Evolutionary conservation across 768 basidiomycete genomes (phyloP), one percentile per base, ranked within the genome.

Genomic region (Boletus barrowsii): DNA sequence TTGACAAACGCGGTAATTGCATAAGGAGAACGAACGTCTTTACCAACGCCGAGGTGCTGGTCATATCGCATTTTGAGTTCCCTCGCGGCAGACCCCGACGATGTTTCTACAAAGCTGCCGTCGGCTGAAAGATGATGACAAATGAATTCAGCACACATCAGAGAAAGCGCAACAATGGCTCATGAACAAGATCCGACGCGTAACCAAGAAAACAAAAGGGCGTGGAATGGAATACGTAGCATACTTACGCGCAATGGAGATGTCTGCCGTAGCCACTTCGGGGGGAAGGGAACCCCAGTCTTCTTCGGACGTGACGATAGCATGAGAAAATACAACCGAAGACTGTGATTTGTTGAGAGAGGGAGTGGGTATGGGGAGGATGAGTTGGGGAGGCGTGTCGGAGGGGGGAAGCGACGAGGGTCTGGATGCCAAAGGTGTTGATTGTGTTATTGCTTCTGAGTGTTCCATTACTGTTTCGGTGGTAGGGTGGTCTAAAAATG

Each of bases 1-100:
- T 89, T 91, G 45, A 87, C 79, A 62, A 88, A 84, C 9, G 85
- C 84, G n/a, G 89, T 91, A 62, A 90, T 88, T 37, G 83, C 83
- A 65, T 86, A 93, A 3, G 90, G 90, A 13, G 89, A 91, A 30
- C 86, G 82, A 11, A 84, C 76, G 55, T 82, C 76, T 62, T 79
- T 78, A 18, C 82, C 79, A 30, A 92, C 87, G 13, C 88, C 86
- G 35, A 83, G 68, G 41, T 79, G 72, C 47, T 83, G 80, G 67
- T 93, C 91, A 63, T 87, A 89, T 29, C 81, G 78, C 62, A 78
- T 78, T 77, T 93, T 93, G 51, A 93, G 75, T 61, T 88, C 88
- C 39, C 83, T 81, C 13, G 90, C 90, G 29, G 86, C 88, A 14
- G 79, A 76, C 3, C 84, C 88, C 48, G 86, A 89, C 6, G 89